These are phyloP conservation scores for Orbilia blumenaviensis DNA, from an alignment of 2,329 filamentous ascomycete genomes.

Conservation along the genomic window DNA sequence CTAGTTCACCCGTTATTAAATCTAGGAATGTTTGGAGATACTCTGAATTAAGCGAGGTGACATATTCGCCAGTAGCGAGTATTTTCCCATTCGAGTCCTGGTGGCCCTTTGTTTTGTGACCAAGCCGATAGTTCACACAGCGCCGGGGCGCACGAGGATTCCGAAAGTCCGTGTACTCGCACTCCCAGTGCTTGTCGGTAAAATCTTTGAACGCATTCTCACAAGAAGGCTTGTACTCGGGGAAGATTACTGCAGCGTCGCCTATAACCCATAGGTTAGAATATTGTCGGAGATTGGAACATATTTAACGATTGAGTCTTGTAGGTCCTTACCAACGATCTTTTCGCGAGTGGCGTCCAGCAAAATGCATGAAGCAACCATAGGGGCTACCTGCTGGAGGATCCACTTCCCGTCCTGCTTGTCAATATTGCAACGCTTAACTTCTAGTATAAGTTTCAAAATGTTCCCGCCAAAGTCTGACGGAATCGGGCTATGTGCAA, in stretches of 20 bases:
- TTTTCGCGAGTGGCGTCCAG: slow-evolving; percentile 62
- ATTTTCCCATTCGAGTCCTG: slow-evolving; percentile 63
- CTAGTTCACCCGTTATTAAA: background rate
- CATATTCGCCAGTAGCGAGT: slow-evolving; percentile 60
- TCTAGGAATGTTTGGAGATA: background rate
- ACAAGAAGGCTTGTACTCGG: slow-evolving; percentile 62
- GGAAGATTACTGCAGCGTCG: slow-evolving; percentile 60
- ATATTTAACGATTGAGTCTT: too few species aligned
- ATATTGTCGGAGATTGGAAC: background rate
- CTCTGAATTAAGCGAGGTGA: background rate
- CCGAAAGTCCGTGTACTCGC: too few species aligned
- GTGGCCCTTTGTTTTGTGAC: slow-evolving; percentile 63
- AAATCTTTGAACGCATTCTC: slow-evolving; percentile 64
- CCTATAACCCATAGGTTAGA: slow-evolving; percentile 54
- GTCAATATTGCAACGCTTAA: slow-evolving; percentile 57
- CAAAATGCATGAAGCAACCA: slow-evolving; percentile 67
- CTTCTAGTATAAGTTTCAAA: slow-evolving; percentile 63
- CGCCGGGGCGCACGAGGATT: slow-evolving; percentile 54
- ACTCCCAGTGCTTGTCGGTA: slow-evolving; percentile 64
- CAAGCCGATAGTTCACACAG: slow-evolving; percentile 61
- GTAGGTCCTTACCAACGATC: slow-evolving; percentile 54
- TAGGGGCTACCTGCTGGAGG: slow-evolving; percentile 63
- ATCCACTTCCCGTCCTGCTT: slow-evolving; percentile 57
- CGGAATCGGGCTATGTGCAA: slow-evolving; percentile 64
- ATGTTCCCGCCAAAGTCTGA: slow-evolving; percentile 66